Conservation (phyloP, 164 flowering plant genomes). For the Litsea cubeba region DNA sequence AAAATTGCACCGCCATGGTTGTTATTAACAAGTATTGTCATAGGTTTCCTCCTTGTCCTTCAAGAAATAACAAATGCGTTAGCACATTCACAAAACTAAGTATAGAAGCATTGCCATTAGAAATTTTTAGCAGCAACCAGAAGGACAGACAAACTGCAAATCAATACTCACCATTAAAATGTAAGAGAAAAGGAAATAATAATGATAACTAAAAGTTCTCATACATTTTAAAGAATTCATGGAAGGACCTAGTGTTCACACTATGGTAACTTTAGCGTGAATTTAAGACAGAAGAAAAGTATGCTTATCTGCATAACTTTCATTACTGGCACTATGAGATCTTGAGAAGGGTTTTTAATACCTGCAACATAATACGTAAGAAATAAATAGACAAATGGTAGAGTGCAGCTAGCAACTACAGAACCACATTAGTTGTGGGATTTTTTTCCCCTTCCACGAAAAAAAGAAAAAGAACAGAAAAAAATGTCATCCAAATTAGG, state of each 20-base stretch:
- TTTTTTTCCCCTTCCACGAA: not conserved
- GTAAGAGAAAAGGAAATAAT: not conserved
- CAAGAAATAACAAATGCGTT: constrained; percentile 6
- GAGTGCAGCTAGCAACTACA: not conserved
- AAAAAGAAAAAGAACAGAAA: not conserved
- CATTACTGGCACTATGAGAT: too few species aligned
- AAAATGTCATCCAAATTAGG: too few species aligned
- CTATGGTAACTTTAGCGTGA: not conserved
- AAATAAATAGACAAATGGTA: not conserved
- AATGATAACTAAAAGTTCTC: not conserved
- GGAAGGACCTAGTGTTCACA: not conserved
- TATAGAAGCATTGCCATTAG: not conserved
- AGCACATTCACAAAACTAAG: not conserved
- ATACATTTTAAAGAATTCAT: not conserved
- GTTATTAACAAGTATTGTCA: constrained; percentile 73
- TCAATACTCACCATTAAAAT: not conserved
- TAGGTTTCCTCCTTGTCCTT: constrained; percentile 74
- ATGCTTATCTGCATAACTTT: too few species aligned
- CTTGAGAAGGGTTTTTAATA: too few species aligned
- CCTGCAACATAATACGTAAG: too few species aligned
- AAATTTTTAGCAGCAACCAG: not conserved
- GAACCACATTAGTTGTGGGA: not conserved
- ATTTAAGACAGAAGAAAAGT: not conserved
- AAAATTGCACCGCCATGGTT: constrained; percentile 98
- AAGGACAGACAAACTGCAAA: not conserved